phyloP scores from a whole-genome alignment of 441 rosid species.

The Metrosideros polymorpha region DNA sequence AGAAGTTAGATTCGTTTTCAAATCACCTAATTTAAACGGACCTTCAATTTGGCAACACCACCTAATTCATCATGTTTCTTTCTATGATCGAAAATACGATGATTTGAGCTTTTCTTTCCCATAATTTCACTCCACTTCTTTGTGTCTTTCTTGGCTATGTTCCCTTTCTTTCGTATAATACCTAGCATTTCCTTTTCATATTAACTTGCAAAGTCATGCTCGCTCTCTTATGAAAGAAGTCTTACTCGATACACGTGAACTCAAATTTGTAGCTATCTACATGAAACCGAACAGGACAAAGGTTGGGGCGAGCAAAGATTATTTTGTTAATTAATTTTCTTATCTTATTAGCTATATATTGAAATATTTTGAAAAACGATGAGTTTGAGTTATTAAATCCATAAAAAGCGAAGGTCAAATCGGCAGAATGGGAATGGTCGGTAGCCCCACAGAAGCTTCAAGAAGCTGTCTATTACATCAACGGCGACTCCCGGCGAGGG shows the following conservation, averaged over 20 bases:
- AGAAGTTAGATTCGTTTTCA: neutral
- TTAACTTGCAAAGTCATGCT: neutral
- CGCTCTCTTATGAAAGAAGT: fast-evolving
- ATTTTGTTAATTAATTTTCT: neutral
- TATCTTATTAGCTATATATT: neutral
- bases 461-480: neutral
- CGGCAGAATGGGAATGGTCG: neutral
- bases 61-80: neutral
- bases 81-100: neutral
- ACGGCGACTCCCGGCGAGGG: neutral
- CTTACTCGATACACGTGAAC: neutral
- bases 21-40: neutral
- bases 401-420: neutral
- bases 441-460: neutral
- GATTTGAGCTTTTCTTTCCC: neutral
- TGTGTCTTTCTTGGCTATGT: neutral
- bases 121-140: neutral
- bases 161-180: neutral
- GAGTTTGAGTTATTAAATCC: neutral
- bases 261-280: neutral
- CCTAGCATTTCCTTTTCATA: neutral
- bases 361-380: neutral
- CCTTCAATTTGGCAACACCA: neutral
- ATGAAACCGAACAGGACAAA: neutral
- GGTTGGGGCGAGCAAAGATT: neutral